Evolutionary conservation across 1,284 basidiomycete species (phyloP), one percentile per base, ranked within the genome.

Genomic region (Apiotrichum sp.): DNA sequence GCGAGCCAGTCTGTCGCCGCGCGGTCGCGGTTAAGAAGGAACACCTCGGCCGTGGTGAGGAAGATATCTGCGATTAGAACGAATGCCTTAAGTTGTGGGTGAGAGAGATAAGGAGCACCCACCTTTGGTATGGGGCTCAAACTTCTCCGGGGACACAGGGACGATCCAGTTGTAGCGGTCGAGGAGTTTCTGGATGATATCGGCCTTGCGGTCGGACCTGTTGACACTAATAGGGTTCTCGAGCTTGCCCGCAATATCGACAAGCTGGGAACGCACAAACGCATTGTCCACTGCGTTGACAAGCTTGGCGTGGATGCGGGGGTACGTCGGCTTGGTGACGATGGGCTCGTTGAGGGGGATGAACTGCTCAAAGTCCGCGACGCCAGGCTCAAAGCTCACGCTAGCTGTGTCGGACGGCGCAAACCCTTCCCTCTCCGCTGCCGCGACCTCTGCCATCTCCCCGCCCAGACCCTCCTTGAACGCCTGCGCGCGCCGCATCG

Each of bases 81-180:
- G 22, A 22, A 22, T 22, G 22, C 22, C 22, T 22, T 22, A 22
- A 22, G 22, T 22, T 22, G 22, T 22, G 22, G 22, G 22, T 22
- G 22, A 22, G 22, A 22, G 22, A 22, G 22, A 22, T 22, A 22
- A 22, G 22, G 22, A 22, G 22, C 22, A 22, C 22, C 22, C 22
- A 22, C 22, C 22, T 22, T 22, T 22, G 22, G 22, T 22, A 22
- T 22, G 22, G 22, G 22, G 22, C 22, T 22, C 22, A 22, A 22
- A 22, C 10, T 36, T 45, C 39, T 22, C 35, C 10, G 44, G 8
- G 3, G 56, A 53, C 11, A 7, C 33, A 11, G 38, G 36, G 6
- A 4, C 38, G 29, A 16, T 35, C 62, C 62, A 66, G 2, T 57
- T 61, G 59, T 59, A 66, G n/a, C 36, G 14, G 10, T 43, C 43